Evolutionary conservation across 371 early-diverging fungal species (phyloP).

Genomic region (Mortierella sp.): DNA sequence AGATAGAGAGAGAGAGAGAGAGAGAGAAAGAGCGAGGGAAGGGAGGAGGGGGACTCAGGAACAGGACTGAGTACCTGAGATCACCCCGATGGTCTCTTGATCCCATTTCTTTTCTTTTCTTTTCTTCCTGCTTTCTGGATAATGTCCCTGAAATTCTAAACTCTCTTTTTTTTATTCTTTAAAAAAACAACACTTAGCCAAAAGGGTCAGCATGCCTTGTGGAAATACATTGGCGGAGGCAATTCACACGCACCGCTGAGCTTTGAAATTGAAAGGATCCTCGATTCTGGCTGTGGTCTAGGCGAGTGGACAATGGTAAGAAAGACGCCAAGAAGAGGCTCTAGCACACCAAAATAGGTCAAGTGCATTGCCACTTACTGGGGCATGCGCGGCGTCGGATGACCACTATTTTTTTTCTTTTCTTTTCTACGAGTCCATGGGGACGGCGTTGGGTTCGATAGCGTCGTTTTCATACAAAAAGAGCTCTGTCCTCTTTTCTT

Average conservation of each 20-base stretch:
- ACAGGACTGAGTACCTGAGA: neutral
- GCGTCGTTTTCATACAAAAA: neutral
- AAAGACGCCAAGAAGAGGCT: neutral
- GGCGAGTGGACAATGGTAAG: slow-evolving; percentile 54
- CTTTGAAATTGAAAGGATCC: slow-evolving; percentile 43
- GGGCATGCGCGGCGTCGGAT: too few species aligned
- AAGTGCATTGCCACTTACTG: too few species aligned
- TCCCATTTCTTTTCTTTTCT: neutral
- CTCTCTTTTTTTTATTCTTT: neutral
- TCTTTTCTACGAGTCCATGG: too few species aligned
- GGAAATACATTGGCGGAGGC: slow-evolving; percentile 53
- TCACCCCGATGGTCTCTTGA: neutral
- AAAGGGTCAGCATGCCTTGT: slow-evolving; percentile 52
- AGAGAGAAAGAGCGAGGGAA: too few species aligned
- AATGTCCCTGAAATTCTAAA: slow-evolving; percentile 16
- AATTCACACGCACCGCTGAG: slow-evolving; percentile 50
- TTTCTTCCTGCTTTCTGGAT: neutral
- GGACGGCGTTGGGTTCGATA: too few species aligned
- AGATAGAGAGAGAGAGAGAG: too few species aligned
- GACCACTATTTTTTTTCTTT: neutral
- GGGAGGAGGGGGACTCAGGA: neutral
- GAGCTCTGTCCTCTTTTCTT: neutral
- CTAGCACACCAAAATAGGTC: too few species aligned
- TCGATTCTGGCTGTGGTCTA: slow-evolving; percentile 52
- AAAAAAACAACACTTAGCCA: slow-evolving; percentile 27